phyloP scores from a whole-genome alignment of 345 rosid genomes.

The Aethionema arabicum region DNA sequence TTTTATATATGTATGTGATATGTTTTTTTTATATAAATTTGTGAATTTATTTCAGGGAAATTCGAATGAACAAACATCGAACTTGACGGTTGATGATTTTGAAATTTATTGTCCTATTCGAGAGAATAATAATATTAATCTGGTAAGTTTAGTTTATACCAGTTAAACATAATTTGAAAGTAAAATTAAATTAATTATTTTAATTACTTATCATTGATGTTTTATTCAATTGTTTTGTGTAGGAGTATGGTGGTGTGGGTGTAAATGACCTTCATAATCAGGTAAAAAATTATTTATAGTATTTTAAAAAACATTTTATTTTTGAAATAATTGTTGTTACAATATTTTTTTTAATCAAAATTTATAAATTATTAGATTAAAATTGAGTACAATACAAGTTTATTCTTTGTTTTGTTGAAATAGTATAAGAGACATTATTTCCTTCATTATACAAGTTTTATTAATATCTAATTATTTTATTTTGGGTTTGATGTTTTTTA shows the following conservation, averaged over 20 bases:
- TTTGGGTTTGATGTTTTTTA: conserved; percentile 13
- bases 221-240: conserved; percentile 17
- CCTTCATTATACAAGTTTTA: neutral
- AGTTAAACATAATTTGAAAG: neutral
- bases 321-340: neutral
- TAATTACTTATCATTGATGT: neutral
- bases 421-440: neutral
- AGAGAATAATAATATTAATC: conserved; percentile 8
- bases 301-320: neutral
- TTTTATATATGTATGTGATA: neutral
- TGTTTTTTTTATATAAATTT: neutral
- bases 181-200: neutral
- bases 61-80: neutral
- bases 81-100: neutral
- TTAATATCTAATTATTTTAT: neutral
- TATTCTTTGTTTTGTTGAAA: neutral
- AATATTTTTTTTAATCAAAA: neutral
- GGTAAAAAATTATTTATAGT: conserved; percentile 11
- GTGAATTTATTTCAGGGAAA: neutral
- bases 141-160: neutral
- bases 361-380: neutral
- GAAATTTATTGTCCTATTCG: conserved; percentile 7
- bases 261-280: neutral
- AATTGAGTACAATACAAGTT: neutral
- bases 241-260: conserved; percentile 8